Conservation (phyloP, 257 asterid species). For the Linaria vulgaris region DNA sequence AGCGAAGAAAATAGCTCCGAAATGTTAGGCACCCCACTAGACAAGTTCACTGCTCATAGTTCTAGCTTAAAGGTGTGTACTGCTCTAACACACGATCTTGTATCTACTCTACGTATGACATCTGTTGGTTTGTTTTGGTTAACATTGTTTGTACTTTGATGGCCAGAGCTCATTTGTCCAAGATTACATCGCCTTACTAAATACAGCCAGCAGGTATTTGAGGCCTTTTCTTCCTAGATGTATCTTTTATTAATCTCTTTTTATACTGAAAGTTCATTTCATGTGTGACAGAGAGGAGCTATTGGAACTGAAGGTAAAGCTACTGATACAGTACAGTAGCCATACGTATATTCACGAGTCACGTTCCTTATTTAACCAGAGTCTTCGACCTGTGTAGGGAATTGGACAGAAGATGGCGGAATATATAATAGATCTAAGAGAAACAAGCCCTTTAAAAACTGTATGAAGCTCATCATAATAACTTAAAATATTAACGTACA, state of each 20-base stretch:
- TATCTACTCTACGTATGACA: not conserved
- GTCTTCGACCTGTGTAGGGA: conserved; percentile 44
- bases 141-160: conserved; percentile 5
- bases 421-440: conserved; percentile 73
- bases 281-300: conserved; percentile 69
- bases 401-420: conserved; percentile 82
- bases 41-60: conserved; percentile 55
- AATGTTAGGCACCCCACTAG: conserved; percentile 57
- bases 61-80: conserved; percentile 62
- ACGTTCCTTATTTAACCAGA: not conserved
- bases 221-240: too few species aligned
- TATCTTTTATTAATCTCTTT: not conserved
- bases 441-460: conserved; percentile 64
- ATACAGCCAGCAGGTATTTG: conserved; percentile 67
- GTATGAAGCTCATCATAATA: conserved; percentile 37
- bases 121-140: conserved; percentile 21
- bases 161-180: conserved; percentile 68
- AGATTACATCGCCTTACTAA: conserved; percentile 73
- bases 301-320: conserved; percentile 61
- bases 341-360: not conserved
- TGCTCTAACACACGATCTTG: conserved; percentile 1
- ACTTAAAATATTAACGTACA: too few species aligned
- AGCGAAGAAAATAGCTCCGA: conserved; percentile 35
- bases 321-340: not conserved
- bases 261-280: conserved; percentile 15